Percentiles rank a stretch among this genome's conserved stretches.
Evolutionary conservation across 495 filamentous ascomycete species (phyloP).

Genomic region (Clavariopsis aquatica): DNA sequence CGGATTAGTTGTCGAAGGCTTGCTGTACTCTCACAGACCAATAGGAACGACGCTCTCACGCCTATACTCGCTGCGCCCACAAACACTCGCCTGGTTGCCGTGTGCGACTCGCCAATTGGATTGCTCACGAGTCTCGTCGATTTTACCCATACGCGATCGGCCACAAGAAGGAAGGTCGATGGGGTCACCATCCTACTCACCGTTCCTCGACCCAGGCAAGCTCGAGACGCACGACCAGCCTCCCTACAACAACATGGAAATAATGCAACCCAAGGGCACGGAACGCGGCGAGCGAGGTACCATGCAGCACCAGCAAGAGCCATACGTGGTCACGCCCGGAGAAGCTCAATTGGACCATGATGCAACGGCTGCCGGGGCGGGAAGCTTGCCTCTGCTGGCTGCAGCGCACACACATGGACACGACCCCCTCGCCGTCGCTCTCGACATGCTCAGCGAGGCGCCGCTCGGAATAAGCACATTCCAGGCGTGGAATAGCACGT

Average conservation of each 20-base stretch:
- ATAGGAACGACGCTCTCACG: conserved; percentile 16
- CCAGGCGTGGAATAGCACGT: conserved; percentile 19
- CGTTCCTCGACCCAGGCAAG: conserved; percentile 33
- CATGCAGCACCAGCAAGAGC: conserved; percentile 20
- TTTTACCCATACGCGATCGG: conserved; percentile 34
- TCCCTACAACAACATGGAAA: background rate
- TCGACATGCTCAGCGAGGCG: conserved; percentile 36
- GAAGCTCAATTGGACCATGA: conserved; percentile 47
- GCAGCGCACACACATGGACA: conserved; percentile 27
- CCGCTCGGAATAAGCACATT: conserved; percentile 45
- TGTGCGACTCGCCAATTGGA: conserved; percentile 46
- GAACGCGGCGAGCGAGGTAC: background rate
- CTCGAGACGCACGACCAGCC: conserved; percentile 18
- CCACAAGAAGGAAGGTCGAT: background rate
- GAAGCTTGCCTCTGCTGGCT: conserved; percentile 45
- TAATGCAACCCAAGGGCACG: background rate
- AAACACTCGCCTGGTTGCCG: conserved; percentile 44
- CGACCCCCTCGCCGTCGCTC: background rate
- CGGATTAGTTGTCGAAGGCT: background rate
- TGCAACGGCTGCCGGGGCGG: conserved; percentile 48
- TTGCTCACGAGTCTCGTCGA: conserved; percentile 44
- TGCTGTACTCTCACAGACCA: background rate
- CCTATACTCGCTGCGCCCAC: conserved; percentile 39
- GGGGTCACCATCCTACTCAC: conserved; percentile 22
- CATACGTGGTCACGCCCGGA: conserved; percentile 43